phyloP scores from a whole-genome alignment of 257 asterid genomes.

The Anisodus acutangulus region DNA sequence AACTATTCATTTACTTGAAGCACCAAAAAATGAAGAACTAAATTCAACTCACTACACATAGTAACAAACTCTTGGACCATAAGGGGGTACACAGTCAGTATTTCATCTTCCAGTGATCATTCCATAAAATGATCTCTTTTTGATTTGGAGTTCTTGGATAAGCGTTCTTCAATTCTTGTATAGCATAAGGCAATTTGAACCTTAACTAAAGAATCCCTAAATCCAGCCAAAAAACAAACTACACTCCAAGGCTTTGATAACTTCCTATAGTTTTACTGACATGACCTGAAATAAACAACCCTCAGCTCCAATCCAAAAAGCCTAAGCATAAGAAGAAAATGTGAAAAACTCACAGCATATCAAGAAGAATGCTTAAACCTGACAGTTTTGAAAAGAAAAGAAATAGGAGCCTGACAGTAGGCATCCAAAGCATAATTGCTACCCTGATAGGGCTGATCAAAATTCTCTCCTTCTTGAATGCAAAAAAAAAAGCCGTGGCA shows the following conservation, averaged over 20 bases:
- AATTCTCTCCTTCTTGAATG: constrained; percentile 7
- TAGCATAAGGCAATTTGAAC: constrained; percentile 13
- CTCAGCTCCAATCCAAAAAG: not conserved
- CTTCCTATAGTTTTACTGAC: not conserved
- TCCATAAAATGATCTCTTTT: not conserved
- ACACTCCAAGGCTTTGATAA: constrained; percentile 15
- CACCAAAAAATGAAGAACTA: constrained; percentile 14
- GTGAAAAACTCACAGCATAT: not conserved
- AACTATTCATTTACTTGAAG: constrained; percentile 6
- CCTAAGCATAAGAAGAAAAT: not conserved
- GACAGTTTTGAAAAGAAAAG: not conserved
- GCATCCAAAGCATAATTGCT: not conserved
- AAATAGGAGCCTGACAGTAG: not conserved
- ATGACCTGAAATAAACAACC: not conserved
- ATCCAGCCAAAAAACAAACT: constrained; percentile 12
- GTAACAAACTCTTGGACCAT: constrained; percentile 14
- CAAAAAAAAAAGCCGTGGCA: not conserved
- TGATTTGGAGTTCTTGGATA: not conserved
- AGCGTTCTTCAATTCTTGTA: constrained; percentile 19
- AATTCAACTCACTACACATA: not conserved
- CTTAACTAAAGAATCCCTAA: not conserved
- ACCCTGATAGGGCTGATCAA: not conserved
- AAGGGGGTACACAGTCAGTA: not conserved
- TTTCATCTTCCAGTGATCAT: constrained; percentile 7
- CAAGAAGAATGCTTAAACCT: not conserved